phyloP scores from a whole-genome alignment of 2,329 filamentous ascomycete genomes.

The Pseudomassariella vexata region DNA sequence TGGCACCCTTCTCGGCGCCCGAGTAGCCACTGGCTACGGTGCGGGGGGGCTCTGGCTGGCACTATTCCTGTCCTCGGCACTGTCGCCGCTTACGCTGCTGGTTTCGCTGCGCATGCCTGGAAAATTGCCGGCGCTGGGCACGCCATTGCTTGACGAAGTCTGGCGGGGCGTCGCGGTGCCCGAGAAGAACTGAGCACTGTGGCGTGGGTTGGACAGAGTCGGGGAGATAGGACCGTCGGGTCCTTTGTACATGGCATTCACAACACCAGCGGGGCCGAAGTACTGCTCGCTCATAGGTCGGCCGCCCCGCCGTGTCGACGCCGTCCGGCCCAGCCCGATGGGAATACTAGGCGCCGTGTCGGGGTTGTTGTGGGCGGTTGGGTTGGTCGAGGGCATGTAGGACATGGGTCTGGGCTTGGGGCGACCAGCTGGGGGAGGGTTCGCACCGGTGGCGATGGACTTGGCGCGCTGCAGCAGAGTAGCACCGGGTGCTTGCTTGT shows the following conservation, averaged over 20 bases:
- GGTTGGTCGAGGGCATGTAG: slow-evolving; percentile 38
- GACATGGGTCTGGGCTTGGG: slow-evolving; percentile 52
- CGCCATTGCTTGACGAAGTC: slow-evolving; percentile 40
- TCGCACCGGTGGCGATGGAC: slow-evolving; percentile 44
- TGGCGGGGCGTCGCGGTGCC: slow-evolving; percentile 16
- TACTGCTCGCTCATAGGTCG: slow-evolving; percentile 61
- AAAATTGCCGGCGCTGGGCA: slow-evolving; percentile 57
- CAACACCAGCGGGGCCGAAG: slow-evolving; percentile 60
- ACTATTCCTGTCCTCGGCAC: slow-evolving; percentile 49
- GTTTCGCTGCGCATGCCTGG: slow-evolving; percentile 64
- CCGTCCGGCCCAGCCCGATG: slow-evolving; percentile 50
- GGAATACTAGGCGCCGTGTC: slow-evolving; percentile 73
- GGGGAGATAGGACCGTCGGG: slow-evolving; percentile 59
- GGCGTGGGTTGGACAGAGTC: slow-evolving; percentile 50
- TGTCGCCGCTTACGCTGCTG: slow-evolving; percentile 63
- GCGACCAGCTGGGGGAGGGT: slow-evolving; percentile 21
- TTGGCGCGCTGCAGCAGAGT: slow-evolving; percentile 58
- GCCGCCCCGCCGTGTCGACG: slow-evolving; percentile 36
- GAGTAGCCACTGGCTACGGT: slow-evolving; percentile 19
- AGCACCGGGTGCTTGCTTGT: slow-evolving; percentile 41
- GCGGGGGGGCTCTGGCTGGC: slow-evolving; percentile 47
- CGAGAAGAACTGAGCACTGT: slow-evolving; percentile 59
- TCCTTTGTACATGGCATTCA: slow-evolving; percentile 86
- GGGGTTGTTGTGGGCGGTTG: slow-evolving; percentile 54
- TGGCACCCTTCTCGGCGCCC: slow-evolving; percentile 44